Conservation (phyloP, 768 basidiomycete genomes). For the Tricholoma furcatifolium region DNA sequence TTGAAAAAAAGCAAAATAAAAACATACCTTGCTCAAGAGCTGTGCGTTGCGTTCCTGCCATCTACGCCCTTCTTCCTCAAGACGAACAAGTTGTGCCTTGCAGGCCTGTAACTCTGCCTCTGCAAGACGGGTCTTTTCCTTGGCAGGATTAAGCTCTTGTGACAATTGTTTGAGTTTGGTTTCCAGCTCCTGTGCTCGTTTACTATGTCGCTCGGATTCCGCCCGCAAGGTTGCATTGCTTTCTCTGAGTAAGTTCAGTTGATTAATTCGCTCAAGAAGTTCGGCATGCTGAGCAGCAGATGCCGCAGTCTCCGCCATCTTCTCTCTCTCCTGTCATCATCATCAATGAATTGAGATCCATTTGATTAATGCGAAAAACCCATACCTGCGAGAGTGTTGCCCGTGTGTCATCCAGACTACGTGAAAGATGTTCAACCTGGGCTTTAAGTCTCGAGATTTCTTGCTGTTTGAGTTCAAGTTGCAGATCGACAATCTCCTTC, state of each 20-base stretch:
- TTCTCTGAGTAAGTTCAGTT: conserved; percentile 82
- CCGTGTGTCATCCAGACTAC: conserved; percentile 69
- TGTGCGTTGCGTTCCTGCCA: conserved; percentile 88
- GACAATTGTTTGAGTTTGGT: conserved; percentile 55
- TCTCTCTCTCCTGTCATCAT: conserved; percentile 69
- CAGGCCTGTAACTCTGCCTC: conserved; percentile 76
- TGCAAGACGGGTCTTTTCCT: conserved; percentile 63
- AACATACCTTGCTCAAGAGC: conserved; percentile 70
- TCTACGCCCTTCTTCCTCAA: conserved; percentile 73
- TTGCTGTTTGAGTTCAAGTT: conserved; percentile 74
- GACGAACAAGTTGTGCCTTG: conserved; percentile 60
- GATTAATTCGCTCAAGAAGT: conserved; percentile 82
- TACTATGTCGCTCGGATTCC: conserved; percentile 70
- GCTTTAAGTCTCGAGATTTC: conserved; percentile 73
- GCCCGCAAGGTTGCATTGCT: conserved; percentile 84
- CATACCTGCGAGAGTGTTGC: conserved; percentile 68
- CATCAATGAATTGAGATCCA: background rate
- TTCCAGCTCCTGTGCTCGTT: conserved; percentile 68
- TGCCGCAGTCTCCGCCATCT: conserved; percentile 64
- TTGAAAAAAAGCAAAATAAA: background rate
- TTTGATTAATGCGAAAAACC: background rate
- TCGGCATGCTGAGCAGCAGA: conserved; percentile 82
- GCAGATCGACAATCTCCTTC: conserved; percentile 89
- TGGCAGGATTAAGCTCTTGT: conserved; percentile 69
- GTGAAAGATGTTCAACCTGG: conserved; percentile 72